Base-by-base conservation (phyloP, 2,329 filamentous ascomycete species). In the Cordyceps cicadae region DNA sequence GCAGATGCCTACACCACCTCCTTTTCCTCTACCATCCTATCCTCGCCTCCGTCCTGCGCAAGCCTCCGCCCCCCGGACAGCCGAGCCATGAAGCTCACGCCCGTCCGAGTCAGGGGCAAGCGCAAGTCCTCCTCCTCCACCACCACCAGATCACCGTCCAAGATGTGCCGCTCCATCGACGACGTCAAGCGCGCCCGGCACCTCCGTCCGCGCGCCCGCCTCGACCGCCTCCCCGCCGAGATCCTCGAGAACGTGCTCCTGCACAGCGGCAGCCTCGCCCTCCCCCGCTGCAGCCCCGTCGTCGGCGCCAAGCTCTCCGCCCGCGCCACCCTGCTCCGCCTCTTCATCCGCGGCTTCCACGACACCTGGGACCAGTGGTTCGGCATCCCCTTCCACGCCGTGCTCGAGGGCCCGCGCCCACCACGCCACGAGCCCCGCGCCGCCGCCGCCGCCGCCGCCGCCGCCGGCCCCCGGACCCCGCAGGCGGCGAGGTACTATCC, bases 191-290 rank as follows among this genome's bases (percentile, higher is more conserved):
- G 66, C 26, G 69, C 69, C 0, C 69, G 70, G 49, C 60, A 67
- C 15, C 60, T 64, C 14, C 69, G 68, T 24, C 65, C 59, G 29
- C 68, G 69, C 17, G 57, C 66, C 4, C 67, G 51, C 12, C 65
- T 76, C 24, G 69, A 75, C 54, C 66, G 66, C 34, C 70, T 85
- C 9, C 82, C 82, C 0, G 67, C 76, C 7, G 82, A 85, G 67
- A 71, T 85, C 26, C 74, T 85, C 14, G 80, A 84, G 66, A 72
- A 63, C 37, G 82, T 85, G 53, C 77, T 83, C 59, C 69, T 80
- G 63, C 69, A 78, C 57, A 82, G 80, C 54, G 67, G 70, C 63
- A 83, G 81, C 63, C 63, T 80, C 52, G 73, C 77, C 55, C 71
- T 85, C 0, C 75, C 80, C 0, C 74, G 71, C 5, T 72, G 76